phyloP scores from a whole-genome alignment of 345 rosid genomes.

The Acer saccharum region DNA sequence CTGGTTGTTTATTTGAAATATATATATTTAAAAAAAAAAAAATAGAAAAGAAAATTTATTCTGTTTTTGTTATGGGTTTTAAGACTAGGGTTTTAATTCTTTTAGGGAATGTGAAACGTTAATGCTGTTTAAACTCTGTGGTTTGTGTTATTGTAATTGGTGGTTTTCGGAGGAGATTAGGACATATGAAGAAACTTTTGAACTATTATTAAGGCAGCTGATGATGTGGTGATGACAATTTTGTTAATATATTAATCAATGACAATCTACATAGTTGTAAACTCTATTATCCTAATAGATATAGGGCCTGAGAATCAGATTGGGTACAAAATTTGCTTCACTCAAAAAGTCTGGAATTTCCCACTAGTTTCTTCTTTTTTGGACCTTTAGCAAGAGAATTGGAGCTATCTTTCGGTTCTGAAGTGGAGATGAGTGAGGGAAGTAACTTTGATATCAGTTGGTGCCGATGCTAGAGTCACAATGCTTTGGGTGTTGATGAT shows the following conservation, averaged over 20 bases:
- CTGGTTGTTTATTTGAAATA: not conserved
- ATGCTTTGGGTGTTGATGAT: slow-evolving; percentile 2
- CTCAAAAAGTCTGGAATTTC: not conserved
- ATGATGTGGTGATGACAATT: not conserved
- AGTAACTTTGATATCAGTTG: slow-evolving; percentile 1
- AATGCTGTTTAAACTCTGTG: not conserved
- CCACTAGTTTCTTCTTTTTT: not conserved
- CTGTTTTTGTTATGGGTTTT: not conserved
- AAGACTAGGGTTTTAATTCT: not conserved
- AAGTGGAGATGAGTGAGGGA: not conserved
- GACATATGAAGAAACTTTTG: not conserved
- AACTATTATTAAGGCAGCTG: not conserved
- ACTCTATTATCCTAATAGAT: not conserved
- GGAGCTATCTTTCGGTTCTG: not conserved
- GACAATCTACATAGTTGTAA: not conserved
- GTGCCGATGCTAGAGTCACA: not conserved
- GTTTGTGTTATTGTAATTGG: not conserved
- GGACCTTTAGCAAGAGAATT: not conserved
- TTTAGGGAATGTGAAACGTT: not conserved
- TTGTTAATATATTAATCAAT: not conserved
- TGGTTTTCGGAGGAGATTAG: not conserved
- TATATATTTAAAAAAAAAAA: not conserved
- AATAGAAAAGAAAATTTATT: not conserved
- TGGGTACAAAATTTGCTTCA: not conserved
- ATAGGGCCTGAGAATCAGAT: not conserved